These are phyloP conservation scores for Ensete ventricosum DNA, from an alignment of 176 grass and related monocot species.

Conservation along the genomic window DNA sequence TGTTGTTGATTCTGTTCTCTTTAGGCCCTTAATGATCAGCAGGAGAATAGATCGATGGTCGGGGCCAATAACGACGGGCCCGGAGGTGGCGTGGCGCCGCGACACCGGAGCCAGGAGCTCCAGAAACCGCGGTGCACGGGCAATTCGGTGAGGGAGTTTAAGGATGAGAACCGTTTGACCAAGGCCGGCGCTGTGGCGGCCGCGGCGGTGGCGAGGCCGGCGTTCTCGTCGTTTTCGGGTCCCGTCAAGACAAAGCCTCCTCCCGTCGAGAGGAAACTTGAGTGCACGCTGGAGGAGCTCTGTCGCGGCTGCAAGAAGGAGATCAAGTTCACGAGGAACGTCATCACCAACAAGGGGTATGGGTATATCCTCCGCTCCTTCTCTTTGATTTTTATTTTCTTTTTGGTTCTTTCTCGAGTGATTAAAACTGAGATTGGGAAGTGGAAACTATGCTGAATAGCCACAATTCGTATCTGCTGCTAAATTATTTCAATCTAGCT, in stretches of 20 bases:
- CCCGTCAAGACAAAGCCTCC: slow-evolving; percentile 78
- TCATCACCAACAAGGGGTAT: slow-evolving; percentile 79
- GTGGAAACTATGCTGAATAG: not conserved
- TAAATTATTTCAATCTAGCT: too few relatives aligned
- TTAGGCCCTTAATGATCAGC: slow-evolving; percentile 66
- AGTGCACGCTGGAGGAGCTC: slow-evolving; percentile 96
- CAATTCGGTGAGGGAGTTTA: slow-evolving; percentile 40
- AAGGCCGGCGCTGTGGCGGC: slow-evolving; percentile 22
- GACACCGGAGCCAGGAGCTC: not conserved
- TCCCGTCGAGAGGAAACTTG: slow-evolving; percentile 61
- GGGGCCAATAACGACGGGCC: not conserved
- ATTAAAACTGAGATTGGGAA: not conserved
- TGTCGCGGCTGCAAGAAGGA: slow-evolving; percentile 81
- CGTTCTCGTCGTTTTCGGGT: slow-evolving; percentile 69
- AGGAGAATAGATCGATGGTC: slow-evolving; percentile 53
- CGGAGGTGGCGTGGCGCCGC: not conserved
- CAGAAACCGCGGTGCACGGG: slow-evolving; percentile 20
- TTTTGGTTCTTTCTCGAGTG: not conserved
- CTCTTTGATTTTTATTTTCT: not conserved
- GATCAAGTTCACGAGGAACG: slow-evolving; percentile 56
- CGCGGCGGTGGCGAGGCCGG: slow-evolving; percentile 20
- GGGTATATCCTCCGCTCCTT: slow-evolving; percentile 30
- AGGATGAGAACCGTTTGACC: slow-evolving; percentile 43
- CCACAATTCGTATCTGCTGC: too few relatives aligned
- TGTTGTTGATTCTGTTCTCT: not conserved